Evolutionary conservation across 116 monocot genomes (phyloP).

Genomic region (Trichopus zeylanicus): DNA sequence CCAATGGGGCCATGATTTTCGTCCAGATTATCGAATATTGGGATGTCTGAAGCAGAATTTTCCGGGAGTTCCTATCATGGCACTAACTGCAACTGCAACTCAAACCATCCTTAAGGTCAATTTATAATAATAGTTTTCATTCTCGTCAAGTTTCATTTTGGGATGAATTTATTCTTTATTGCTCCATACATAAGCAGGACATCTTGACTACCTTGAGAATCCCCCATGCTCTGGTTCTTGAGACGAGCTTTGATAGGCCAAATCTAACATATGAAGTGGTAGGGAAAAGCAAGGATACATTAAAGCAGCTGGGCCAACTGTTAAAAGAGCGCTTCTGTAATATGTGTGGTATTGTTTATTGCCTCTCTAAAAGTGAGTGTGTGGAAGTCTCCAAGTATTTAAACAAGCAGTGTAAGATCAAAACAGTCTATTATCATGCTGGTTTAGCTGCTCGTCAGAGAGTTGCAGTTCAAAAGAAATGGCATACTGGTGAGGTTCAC

Average conservation of each 20-base stretch:
- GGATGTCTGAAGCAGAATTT: constrained; percentile 84
- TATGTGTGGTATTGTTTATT: constrained; percentile 88
- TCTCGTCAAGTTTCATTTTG: not conserved
- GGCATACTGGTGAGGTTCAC: constrained; percentile 78
- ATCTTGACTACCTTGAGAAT: constrained; percentile 70
- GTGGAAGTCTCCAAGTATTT: constrained; percentile 62
- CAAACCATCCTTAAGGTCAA: constrained; percentile 63
- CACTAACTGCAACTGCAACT: constrained; percentile 98
- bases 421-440: constrained; percentile 79
- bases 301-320: constrained; percentile 77
- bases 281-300: constrained; percentile 64
- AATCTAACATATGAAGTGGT: constrained; percentile 85
- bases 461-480: constrained; percentile 70
- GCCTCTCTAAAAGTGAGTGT: constrained; percentile 90
- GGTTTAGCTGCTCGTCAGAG: constrained; percentile 73
- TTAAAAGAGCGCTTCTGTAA: constrained; percentile 61
- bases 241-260: constrained; percentile 89
- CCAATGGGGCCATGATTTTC: constrained; percentile 99
- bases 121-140: not conserved
- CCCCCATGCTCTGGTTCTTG: constrained; percentile 62
- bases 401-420: constrained; percentile 76
- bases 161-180: not conserved
- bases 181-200: constrained; percentile 48
- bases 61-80: constrained; percentile 65
- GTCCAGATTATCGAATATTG: constrained; percentile 82